Evolutionary conservation across 2,329 filamentous ascomycete species (phyloP), one percentile per base, ranked within the genome.

Genomic region (Penicillium sp.): DNA sequence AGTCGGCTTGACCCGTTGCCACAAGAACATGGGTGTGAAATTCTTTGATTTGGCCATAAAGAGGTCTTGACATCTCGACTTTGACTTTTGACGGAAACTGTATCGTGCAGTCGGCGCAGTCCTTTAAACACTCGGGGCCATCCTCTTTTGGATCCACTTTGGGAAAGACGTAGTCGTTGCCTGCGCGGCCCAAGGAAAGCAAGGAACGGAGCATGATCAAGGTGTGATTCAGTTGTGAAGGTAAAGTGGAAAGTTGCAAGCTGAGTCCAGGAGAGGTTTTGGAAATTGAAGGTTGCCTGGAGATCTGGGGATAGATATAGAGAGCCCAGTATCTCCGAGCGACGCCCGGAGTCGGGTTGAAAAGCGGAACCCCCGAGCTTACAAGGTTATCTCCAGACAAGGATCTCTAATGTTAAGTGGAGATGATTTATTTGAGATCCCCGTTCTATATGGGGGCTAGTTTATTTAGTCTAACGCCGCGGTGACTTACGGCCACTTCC

Each of bases 1-100:
- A 76, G 52, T 76, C 73, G 3, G 71, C 69, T 42, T 69, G 67
- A 0, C 74, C 74, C 2, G 74, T 76, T n/a, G 73, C 74, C 13
- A 76, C 70, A 12, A 76, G 62, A 36, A 75, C 67, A 51, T 76
- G 73, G 0, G 69, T 65, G 29, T 71, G 63, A 35, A 75, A 72
- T 13, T 67, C 65, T 43, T 76, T 76, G 53, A 75, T 67, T 6
- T 73, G 66, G 13, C 73, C 74, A 53, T 76, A 76, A 2, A 76
- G 62, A 8, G 70, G 68, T 7, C 48, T 59, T 2, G 59, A 62
- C 2, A 48, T 66, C 15, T 76, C 73, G 5, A 75, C 51, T 41
- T 75, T 74, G 15, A 76, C 68, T 58, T 71, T 75, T 4, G 66
- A 64, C 0, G 74, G 74, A 25, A 67, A 74, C 0, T 72, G 62